A percentile compares a stretch with the other conserved stretches of the same genome.
Conservation (phyloP, 2,329 filamentous ascomycete species). For the Colletotrichum tabaci region DNA sequence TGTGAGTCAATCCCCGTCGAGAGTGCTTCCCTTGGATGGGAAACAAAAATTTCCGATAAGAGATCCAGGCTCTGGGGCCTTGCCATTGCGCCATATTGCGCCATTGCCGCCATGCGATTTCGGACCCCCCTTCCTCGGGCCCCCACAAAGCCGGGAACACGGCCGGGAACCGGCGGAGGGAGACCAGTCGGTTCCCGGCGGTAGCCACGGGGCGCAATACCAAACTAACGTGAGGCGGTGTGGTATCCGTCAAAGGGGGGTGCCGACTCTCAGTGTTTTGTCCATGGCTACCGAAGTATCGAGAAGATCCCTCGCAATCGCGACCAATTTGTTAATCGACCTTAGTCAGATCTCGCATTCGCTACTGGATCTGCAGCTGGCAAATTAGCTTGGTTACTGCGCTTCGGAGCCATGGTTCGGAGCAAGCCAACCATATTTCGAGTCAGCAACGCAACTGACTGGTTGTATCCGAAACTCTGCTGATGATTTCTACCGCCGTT, state of each 20-base stretch:
- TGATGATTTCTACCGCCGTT: slow-evolving; percentile 14
- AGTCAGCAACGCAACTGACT: slow-evolving; percentile 26
- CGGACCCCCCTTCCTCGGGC: slow-evolving; percentile 16
- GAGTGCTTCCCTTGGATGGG: slow-evolving; percentile 1
- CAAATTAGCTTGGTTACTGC: neutral
- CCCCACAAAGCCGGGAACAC: slow-evolving; percentile 12
- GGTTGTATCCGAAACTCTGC: slow-evolving; percentile 26
- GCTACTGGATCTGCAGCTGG: neutral
- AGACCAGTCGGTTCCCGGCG: slow-evolving; percentile 13
- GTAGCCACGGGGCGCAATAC: neutral
- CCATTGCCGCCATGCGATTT: slow-evolving; percentile 33
- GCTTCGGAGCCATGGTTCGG: slow-evolving; percentile 19
- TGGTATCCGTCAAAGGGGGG: no score
- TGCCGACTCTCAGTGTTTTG: no score
- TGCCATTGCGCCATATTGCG: slow-evolving; percentile 39
- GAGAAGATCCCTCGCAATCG: no score
- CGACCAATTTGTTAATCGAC: no score
- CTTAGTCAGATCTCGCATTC: neutral
- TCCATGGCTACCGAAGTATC: no score
- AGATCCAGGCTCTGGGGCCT: slow-evolving; percentile 28
- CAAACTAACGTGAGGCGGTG: no score
- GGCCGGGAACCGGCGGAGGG: slow-evolving; percentile 16
- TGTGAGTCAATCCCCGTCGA: neutral
- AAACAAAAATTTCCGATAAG: slow-evolving; percentile 23
- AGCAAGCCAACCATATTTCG: neutral